Base-by-base conservation (phyloP, 495 filamentous ascomycete genomes). In the Penicillium malachiteum region DNA sequence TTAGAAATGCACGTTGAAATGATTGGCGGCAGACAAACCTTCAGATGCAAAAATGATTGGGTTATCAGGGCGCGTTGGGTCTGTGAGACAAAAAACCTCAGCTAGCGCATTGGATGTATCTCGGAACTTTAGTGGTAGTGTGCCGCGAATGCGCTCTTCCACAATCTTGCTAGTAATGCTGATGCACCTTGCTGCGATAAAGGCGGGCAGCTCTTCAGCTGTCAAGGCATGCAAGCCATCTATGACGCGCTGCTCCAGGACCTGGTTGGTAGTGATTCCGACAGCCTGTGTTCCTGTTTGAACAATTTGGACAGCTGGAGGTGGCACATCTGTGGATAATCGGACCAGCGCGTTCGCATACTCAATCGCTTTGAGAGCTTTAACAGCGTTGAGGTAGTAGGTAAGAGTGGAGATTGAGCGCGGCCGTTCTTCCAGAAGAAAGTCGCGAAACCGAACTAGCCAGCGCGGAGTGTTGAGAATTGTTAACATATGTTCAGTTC, bases 31-130 rank as follows among this genome's bases (percentile, higher is more conserved):
- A 34, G 35, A 70, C 73, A 32, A 72, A 89, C 87, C 87, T 77
- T 90, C 83, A 6, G 87, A 90, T 26, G 87, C 85, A 70, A 91
- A 91, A 3, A 92, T 80, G 52, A 93, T 86, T 1, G 88, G 89
- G 68, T 91, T 90, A 61, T 88, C 89, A 5, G 79, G 75, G 55
- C 86, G 73, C 18, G 84, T 84, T 7, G 89, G 88, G 70, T 92
- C 89, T 7, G 87, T 88, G 56, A 91, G 69, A 64, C 87, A 90
- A 59, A 91, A 92, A 0, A 87, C 86, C 62, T 91, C 87, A 0
- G 85, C 87, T 44, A 92, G 59, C 4, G 88, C 87, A 63, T 91
- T 87, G 3, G 85, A 85, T 10, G 86, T 59, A 76, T 81, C 50
- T 69, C 74, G 35, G 81, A 76, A 73, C 52, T 71, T 72, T 32